Base-by-base conservation (phyloP, 495 filamentous ascomycete species). In the Podospora anserina region DNA sequence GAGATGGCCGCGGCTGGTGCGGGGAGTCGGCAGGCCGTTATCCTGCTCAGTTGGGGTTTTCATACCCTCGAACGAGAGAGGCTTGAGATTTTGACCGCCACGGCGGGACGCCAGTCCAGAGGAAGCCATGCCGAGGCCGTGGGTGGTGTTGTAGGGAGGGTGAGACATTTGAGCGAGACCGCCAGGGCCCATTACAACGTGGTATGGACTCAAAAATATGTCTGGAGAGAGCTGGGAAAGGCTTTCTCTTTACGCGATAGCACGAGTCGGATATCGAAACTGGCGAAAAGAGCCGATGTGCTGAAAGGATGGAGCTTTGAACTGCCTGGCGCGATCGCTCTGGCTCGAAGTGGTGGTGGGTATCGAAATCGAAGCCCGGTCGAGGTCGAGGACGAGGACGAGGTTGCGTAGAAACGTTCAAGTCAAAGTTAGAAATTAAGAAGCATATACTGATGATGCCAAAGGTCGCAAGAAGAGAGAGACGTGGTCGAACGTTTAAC, bases 141-240 rank as follows among this genome's bases (percentile, higher is more conserved):
- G 85, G 78, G 86, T 83, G 78, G 86, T 85, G 76, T 87, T 82
- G 77, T 88, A 90, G 78, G 86, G 86, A 82, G 91, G 90, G 86
- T 94, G 96, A 80, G 92, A 90, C 96, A 99, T 98, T 85, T 97
- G 95, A 93, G 94, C 90, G 86, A 97, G 92, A 93, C 93, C 93
- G 87, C 94, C 95, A 87, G 94, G 88, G 93, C 97, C 90, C 88
- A 97, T 95, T 55, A 86, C 90, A 89, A 81, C 71, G 69, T 75
- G 74, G 70, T 69, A 56, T 9, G 53, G 30, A 49, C 32, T 30
- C 57, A 61, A 60, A 68, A 64, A 55, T 28, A 66, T 66, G 5
- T 27, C 9, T 23, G 23, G 62, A 55, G 60, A 63, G 20, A 60
- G 39, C 39, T 49, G 39, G 63, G 64, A 61, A 49, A 49, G 19